Evolutionary conservation across 805 yeast species (phyloP).

Genomic region (Saccharomycopsis fermentans): DNA sequence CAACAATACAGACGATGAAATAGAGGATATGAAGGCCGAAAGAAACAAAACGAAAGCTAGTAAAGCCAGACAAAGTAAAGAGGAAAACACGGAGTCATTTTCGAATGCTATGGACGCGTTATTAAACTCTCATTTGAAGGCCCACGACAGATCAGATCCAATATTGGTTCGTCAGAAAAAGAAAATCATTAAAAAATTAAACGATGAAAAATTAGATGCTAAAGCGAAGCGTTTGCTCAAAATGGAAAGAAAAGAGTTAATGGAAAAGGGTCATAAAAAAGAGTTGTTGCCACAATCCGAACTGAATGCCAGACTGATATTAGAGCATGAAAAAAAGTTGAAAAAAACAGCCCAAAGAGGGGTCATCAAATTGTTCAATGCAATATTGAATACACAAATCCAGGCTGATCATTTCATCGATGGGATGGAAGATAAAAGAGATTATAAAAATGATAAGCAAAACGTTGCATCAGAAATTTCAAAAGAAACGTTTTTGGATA

Average conservation of each 20-base stretch:
- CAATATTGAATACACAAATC: conserved; percentile 69
- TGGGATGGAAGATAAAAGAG: conserved; percentile 27
- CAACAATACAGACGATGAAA: conserved; percentile 20
- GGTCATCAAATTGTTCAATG: conserved; percentile 76
- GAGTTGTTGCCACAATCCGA: conserved; percentile 45
- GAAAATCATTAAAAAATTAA: conserved; percentile 57
- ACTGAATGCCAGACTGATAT: conserved; percentile 39
- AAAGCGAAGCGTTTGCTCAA: conserved; percentile 66
- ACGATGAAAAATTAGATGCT: conserved; percentile 69
- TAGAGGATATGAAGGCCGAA: conserved; percentile 26
- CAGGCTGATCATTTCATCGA: conserved; percentile 29
- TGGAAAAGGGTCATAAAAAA: conserved; percentile 58
- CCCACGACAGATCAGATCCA: conserved; percentile 83
- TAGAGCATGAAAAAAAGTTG: conserved; percentile 59
- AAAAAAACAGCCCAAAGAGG: conserved; percentile 83
- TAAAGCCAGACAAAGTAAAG: conserved; percentile 45
- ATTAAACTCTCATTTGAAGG: conserved; percentile 75
- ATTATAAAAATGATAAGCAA: conserved; percentile 37
- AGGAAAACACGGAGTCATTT: conserved; percentile 59
- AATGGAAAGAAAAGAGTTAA: conserved; percentile 58
- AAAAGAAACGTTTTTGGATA: conserved; percentile 80
- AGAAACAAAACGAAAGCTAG: conserved; percentile 34
- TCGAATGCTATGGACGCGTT: conserved; percentile 79
- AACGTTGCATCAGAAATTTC: conserved; percentile 67
- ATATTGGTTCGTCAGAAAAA: conserved; percentile 77